Conservation (phyloP, 345 rosid genomes). For the Dipteronia sinensis region DNA sequence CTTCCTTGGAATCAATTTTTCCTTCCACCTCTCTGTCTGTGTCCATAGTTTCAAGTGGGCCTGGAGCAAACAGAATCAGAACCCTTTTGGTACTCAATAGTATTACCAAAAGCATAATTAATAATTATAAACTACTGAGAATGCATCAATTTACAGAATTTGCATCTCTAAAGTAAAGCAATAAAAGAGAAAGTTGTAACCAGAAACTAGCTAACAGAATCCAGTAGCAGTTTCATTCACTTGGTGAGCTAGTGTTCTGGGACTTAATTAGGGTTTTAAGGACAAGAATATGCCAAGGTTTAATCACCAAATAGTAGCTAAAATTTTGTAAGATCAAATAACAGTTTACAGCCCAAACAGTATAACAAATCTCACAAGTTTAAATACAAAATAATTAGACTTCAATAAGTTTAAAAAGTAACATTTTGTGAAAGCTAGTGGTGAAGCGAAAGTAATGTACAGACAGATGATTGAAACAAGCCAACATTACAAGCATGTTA, state of each 20-base stretch:
- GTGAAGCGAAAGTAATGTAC: neutral
- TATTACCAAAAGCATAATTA: neutral
- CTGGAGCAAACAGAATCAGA: neutral
- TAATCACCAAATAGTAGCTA: neutral
- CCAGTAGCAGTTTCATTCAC: neutral
- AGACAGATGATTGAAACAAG: neutral
- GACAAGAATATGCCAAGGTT: neutral
- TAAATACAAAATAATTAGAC: neutral
- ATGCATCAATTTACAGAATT: neutral
- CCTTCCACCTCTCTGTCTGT: neutral
- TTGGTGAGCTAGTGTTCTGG: neutral
- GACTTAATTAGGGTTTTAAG: neutral
- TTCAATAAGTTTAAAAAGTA: neutral
- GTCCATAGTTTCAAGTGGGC: neutral
- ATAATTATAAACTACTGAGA: neutral
- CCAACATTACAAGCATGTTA: neutral
- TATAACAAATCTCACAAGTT: neutral
- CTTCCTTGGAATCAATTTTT: neutral
- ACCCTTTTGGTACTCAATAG: neutral
- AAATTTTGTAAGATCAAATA: neutral
- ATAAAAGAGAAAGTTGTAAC: neutral
- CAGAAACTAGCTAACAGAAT: neutral
- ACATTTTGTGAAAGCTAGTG: neutral
- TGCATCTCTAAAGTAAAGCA: neutral
- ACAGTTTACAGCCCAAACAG: neutral